A percentile compares a stretch with the other conserved stretches of the same genome.
These are phyloP conservation scores for Suhomyces sp. DNA, from an alignment of 805 yeast species.

Conservation along the genomic window DNA sequence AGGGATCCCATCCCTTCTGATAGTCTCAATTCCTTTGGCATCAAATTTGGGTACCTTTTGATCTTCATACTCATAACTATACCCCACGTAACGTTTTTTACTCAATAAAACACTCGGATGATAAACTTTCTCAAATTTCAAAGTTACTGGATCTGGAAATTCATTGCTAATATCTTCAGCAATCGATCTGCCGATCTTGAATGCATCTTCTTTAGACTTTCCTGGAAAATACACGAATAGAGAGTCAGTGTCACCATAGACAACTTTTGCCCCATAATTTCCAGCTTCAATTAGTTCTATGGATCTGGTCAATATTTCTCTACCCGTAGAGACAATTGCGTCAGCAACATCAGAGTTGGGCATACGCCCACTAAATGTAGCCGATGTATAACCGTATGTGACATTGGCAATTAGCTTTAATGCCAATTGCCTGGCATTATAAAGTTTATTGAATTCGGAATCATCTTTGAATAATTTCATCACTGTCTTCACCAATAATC, in stretches of 20 bases:
- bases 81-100: slow-evolving; percentile 91
- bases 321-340: slow-evolving; percentile 85
- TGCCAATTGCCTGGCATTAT: slow-evolving; percentile 80
- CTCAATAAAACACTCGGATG: slow-evolving; percentile 80
- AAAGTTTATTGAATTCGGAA: slow-evolving; percentile 50
- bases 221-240: slow-evolving; percentile 90
- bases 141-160: slow-evolving; percentile 77
- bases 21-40: slow-evolving; percentile 96
- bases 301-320: slow-evolving; percentile 78
- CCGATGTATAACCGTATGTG: slow-evolving; percentile 94
- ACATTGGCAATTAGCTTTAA: slow-evolving; percentile 90
- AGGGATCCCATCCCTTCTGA: slow-evolving; percentile 91
- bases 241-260: slow-evolving; percentile 96
- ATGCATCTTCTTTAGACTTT: slow-evolving; percentile 71
- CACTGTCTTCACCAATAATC: slow-evolving; percentile 75
- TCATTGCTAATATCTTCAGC: slow-evolving; percentile 59
- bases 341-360: slow-evolving; percentile 96
- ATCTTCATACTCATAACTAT: slow-evolving; percentile 59
- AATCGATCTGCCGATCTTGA: slow-evolving; percentile 67
- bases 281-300: slow-evolving; percentile 64
- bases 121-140: slow-evolving; percentile 92
- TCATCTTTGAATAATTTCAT: slow-evolving; percentile 55
- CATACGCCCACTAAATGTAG: slow-evolving; percentile 95
- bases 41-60: slow-evolving; percentile 71
- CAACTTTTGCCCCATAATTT: slow-evolving; percentile 85